Evolutionary conservation across 2,329 filamentous ascomycete species (phyloP).

Genomic region (Arthroderma sp.): DNA sequence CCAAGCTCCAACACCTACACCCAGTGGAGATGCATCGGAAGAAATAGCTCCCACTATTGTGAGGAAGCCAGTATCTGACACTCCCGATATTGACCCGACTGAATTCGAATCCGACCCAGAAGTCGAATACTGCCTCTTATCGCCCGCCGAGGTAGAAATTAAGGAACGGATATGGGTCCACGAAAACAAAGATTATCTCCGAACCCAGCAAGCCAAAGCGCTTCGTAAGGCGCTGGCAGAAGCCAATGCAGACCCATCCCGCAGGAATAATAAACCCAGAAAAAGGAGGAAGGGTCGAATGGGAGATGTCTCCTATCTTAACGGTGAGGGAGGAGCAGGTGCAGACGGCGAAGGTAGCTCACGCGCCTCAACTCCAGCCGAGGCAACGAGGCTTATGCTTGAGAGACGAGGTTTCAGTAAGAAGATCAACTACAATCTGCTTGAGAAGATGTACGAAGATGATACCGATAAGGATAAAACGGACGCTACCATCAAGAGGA

Average conservation of each 20-base stretch:
- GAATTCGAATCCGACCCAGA: constrained; percentile 88
- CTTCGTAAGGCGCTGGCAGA: constrained; percentile 57
- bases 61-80: constrained; percentile 39
- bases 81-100: constrained; percentile 52
- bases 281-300: constrained; percentile 37
- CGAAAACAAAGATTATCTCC: constrained; percentile 86
- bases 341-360: constrained; percentile 47
- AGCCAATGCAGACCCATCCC: constrained; percentile 28
- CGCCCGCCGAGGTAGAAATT: constrained; percentile 57
- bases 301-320: constrained; percentile 34
- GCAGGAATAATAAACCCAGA: constrained; percentile 28
- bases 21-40: neutral
- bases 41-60: constrained; percentile 3
- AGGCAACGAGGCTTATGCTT: constrained; percentile 55
- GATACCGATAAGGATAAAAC: constrained; percentile 17
- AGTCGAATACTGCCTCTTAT: constrained; percentile 65
- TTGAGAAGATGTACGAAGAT: constrained; percentile 30
- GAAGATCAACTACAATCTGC: constrained; percentile 54
- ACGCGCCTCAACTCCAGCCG: constrained; percentile 53
- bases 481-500: constrained; percentile 7
- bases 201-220: constrained; percentile 70
- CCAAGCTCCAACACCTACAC: constrained; percentile 3
- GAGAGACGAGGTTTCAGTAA: constrained; percentile 57
- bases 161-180: constrained; percentile 93
- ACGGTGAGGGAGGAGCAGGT: constrained; percentile 35